These are phyloP conservation scores for Torulaspora delbrueckii DNA, from an alignment of 805 yeast species.

Conservation along the genomic window DNA sequence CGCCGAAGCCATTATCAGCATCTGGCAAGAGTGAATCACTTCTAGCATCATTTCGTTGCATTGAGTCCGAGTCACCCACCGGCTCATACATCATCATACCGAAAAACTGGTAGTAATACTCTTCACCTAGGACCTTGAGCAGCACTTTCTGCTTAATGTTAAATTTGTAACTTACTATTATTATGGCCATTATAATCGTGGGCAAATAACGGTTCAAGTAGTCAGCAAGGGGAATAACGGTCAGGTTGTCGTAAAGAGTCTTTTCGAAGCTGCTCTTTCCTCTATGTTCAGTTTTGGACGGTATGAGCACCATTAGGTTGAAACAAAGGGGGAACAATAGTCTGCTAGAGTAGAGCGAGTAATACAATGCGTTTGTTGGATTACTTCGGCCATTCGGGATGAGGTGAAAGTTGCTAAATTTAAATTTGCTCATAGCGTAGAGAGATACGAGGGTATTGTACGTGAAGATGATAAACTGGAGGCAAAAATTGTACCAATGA, in stretches of 20 bases:
- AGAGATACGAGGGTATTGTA: constrained; percentile 29
- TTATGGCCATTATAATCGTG: constrained; percentile 22
- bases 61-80: constrained; percentile 7
- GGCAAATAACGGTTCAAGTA: constrained; percentile 30
- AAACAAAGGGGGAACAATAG: constrained; percentile 34
- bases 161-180: constrained; percentile 27
- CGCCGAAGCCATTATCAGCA: constrained; percentile 1
- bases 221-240: constrained; percentile 28
- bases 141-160: constrained; percentile 31
- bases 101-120: constrained; percentile 33
- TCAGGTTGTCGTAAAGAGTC: constrained; percentile 27
- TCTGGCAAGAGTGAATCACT: constrained; percentile 5
- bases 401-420: constrained; percentile 32
- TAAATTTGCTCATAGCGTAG: constrained; percentile 33
- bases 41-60: constrained; percentile 4
- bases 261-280: constrained; percentile 24
- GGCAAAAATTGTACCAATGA: constrained; percentile 20
- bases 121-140: constrained; percentile 31
- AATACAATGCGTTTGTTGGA: constrained; percentile 32
- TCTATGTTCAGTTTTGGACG: constrained; percentile 5
- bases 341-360: constrained; percentile 33
- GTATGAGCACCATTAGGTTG: constrained; percentile 29
- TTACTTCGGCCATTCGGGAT: constrained; percentile 33
- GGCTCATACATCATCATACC: constrained; percentile 33
- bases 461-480: constrained; percentile 24